Evolutionary conservation across 1,284 basidiomycete genomes (phyloP).

Genomic region (Cutaneotrichosporon mucoides): DNA sequence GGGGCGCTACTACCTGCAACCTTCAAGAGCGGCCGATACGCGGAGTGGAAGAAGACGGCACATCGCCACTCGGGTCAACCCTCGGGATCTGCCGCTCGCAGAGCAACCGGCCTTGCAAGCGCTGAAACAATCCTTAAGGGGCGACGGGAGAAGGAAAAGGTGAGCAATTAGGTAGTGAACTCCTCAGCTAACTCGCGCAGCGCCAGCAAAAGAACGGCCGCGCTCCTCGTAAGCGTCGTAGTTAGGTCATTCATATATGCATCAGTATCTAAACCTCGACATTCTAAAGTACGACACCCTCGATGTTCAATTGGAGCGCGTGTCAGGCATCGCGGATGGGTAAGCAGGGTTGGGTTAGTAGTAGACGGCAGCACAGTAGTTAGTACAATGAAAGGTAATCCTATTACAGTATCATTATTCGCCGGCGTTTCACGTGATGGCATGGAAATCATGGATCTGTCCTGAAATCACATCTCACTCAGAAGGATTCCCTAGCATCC

Average conservation of each 20-base stretch:
- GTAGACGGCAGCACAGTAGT: no score
- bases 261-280: no score
- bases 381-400: no score
- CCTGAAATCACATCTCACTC: no score
- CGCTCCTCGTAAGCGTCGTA: not conserved
- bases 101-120: constrained; percentile 1
- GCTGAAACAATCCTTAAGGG: constrained; percentile 11
- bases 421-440: no score
- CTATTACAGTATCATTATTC: no score
- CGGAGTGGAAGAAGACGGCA: constrained; percentile 71
- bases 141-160: constrained; percentile 2
- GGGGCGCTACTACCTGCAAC: constrained; percentile 88
- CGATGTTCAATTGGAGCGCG: no score
- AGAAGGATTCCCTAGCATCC: not conserved
- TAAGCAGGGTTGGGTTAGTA: no score
- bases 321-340: no score
- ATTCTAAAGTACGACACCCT: no score
- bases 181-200: not conserved
- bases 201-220: constrained; percentile 17
- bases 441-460: no score
- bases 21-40: constrained; percentile 88
- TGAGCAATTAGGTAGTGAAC: not conserved
- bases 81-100: not conserved
- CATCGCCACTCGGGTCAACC: not conserved
- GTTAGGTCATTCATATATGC: no score